Conservation (phyloP, 352 stramenopile species). For the Stephanocyclus meneghinianus region DNA sequence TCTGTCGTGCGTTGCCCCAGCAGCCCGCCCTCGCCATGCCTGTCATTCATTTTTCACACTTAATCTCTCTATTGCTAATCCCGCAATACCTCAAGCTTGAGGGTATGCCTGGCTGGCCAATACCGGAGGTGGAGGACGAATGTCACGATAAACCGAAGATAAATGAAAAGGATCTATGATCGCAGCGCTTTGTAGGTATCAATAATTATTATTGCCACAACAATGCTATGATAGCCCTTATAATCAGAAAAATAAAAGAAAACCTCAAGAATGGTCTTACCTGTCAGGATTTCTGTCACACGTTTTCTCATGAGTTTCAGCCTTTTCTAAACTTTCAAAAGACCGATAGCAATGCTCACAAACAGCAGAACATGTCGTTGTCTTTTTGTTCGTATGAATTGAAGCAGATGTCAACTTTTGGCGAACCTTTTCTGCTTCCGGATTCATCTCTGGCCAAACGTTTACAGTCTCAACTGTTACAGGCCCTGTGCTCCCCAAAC, state of each 20-base stretch:
- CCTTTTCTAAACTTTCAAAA: constrained; percentile 45
- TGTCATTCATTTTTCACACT: no score
- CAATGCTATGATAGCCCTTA: background rate
- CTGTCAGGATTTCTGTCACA: constrained; percentile 58
- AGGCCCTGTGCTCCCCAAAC: constrained; percentile 89
- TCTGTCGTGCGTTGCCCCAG: no score
- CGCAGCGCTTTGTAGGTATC: background rate
- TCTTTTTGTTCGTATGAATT: constrained; percentile 25
- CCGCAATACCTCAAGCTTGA: no score
- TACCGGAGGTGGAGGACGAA: constrained; percentile 50
- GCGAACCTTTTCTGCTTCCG: constrained; percentile 23
- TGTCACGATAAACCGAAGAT: constrained; percentile 59
- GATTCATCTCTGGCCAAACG: constrained; percentile 31
- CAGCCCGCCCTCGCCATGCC: no score
- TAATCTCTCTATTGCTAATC: no score
- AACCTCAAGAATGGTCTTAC: background rate
- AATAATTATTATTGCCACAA: no score
- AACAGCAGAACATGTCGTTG: constrained; percentile 28
- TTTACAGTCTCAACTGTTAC: constrained; percentile 86
- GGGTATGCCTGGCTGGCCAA: constrained; percentile 1
- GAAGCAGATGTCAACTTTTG: constrained; percentile 25
- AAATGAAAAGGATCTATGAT: constrained; percentile 56
- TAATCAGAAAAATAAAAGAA: background rate
- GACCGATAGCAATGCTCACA: constrained; percentile 61
- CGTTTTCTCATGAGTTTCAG: constrained; percentile 51